A percentile compares a stretch with the other conserved stretches of the same genome.
Evolutionary conservation across 345 rosid species (phyloP).

Genomic region (Mallotus nudiflorus): DNA sequence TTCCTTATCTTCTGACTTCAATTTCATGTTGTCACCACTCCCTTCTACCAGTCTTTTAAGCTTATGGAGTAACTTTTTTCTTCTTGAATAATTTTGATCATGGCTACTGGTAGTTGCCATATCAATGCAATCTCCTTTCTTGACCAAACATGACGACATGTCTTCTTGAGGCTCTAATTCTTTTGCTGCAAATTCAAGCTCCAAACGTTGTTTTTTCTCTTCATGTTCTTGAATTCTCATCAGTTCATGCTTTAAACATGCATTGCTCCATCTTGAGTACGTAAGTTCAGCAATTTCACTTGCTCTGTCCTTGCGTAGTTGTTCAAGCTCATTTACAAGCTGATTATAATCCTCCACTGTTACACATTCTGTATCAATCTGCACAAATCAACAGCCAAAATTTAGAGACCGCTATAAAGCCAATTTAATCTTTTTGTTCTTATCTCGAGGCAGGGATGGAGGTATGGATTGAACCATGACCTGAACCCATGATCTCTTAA

Average conservation of each 20-base stretch:
- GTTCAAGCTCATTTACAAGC: conserved; percentile 46
- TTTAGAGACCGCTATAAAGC: not conserved
- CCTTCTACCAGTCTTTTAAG: conserved; percentile 76
- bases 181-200: conserved; percentile 28
- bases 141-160: conserved; percentile 12
- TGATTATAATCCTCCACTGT: conserved; percentile 41
- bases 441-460: no score
- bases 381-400: conserved; percentile 19
- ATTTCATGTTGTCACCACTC: conserved; percentile 37
- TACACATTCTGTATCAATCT: conserved; percentile 32
- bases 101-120: conserved; percentile 15
- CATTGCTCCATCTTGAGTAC: conserved; percentile 67
- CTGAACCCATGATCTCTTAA: no score
- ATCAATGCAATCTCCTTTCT: conserved; percentile 1
- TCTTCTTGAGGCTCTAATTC: conserved; percentile 31
- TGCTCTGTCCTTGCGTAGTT: conserved; percentile 40
- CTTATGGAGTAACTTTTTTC: conserved; percentile 53
- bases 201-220: conserved; percentile 26
- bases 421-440: no score
- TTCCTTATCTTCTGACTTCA: conserved; percentile 39
- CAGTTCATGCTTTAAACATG: conserved; percentile 68
- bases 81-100: conserved; percentile 34
- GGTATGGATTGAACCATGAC: no score
- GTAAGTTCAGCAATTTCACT: conserved; percentile 52
- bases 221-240: conserved; percentile 34